Evolutionary conservation across 2,329 filamentous ascomycete species (phyloP).

Genomic region (Phaeosphaeriaceae sp.): DNA sequence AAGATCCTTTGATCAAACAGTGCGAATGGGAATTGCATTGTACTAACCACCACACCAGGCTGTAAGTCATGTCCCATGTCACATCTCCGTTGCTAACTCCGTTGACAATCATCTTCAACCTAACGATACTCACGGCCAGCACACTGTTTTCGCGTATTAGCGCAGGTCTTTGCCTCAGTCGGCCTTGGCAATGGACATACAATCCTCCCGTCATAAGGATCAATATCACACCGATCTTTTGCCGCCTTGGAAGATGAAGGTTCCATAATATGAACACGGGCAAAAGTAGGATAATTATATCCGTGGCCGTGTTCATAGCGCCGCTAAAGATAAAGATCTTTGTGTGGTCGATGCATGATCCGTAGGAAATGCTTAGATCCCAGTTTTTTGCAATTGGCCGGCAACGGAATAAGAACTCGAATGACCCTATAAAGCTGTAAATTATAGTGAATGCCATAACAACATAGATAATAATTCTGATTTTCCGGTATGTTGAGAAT

Average conservation of each 20-base stretch:
- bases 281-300: conserved; percentile 3
- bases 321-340: conserved; percentile 4
- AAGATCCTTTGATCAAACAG: not conserved
- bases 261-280: conserved; percentile 3
- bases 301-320: conserved; percentile 4
- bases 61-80: conserved; percentile 1
- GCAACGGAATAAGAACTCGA: conserved; percentile 5
- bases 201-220: conserved; percentile 5
- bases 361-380: conserved; percentile 6
- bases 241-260: conserved; percentile 1
- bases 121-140: conserved; percentile 1
- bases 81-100: conserved; percentile 1
- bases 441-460: conserved; percentile 1
- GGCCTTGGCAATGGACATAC: not conserved
- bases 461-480: conserved; percentile 4
- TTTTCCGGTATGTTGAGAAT: conserved; percentile 1
- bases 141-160: conserved; percentile 2
- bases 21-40: not conserved
- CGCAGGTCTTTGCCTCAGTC: not conserved
- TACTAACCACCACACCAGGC: conserved; percentile 5
- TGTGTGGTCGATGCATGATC: conserved; percentile 3
- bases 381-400: conserved; percentile 4
- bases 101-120: conserved; percentile 4
- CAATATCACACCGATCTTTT: conserved; percentile 5
- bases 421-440: conserved; percentile 9